Evolutionary conservation across 768 basidiomycete species (phyloP), one percentile per base, ranked within the genome.

Genomic region (Chalciporus sphaerocephalus): DNA sequence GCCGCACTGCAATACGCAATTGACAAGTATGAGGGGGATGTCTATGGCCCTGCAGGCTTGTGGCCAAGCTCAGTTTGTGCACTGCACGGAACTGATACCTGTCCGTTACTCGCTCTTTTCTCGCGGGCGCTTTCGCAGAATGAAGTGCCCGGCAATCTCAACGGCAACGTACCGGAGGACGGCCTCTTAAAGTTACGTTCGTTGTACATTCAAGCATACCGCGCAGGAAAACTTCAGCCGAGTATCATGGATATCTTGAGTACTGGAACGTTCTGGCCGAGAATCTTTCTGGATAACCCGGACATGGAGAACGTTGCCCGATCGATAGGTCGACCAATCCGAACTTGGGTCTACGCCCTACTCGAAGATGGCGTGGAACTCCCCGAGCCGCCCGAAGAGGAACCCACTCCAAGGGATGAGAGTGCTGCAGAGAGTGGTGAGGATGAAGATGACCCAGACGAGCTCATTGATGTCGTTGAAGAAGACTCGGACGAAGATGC

Each of bases 1-100:
- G 80, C 84, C 15, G 81, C 88, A 1, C 69, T 92, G 20, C 83
- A 87, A 59, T 91, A 91, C 57, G 82, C 86, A 13, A 80, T 92
- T 25, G 80, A 84, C 2, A 79, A 75, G 58, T 71, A 73, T 40
- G 74, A 74, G 38, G 74, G 71, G 30, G 69, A 70, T 34, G 45
- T 63, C 2, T 57, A 61, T 23, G 73, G 68, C 6, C 54, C 58
- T 33, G 66, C 58, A 42, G 59, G 67, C n/a, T 63, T 81, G 20
- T 84, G 79, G 79, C 68, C 74, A 0, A 77, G 78, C 17, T 66
- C 70, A 41, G 62, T 78, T 7, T 91, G 88, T 55, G 72, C 79
- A 22, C 62, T 90, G 38, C 88, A 90, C 54, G 67, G 68, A 36
- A 65, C 72, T 7, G 76, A 78, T 23, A 55, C 68, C 7, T 90